Percentiles rank a stretch among this genome's conserved stretches.
Conservation (phyloP, 768 basidiomycete species). For the Lentinula lateritia region DNA sequence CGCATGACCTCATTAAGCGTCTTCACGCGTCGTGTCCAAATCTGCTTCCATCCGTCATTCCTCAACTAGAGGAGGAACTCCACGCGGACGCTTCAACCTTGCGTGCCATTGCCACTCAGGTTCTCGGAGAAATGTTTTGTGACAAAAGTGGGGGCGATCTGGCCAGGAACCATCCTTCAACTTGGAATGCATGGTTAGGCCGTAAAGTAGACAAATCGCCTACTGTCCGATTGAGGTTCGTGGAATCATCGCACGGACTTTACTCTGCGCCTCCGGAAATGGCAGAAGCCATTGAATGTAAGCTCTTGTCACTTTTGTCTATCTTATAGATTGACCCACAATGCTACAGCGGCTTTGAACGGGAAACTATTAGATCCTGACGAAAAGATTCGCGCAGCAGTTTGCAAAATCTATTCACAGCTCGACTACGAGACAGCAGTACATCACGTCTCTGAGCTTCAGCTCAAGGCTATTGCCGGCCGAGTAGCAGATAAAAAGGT, state of each 20-base stretch:
- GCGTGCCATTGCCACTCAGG: conserved; percentile 77
- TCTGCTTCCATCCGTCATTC: conserved; percentile 85
- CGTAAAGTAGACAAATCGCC: conserved; percentile 73
- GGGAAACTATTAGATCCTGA: conserved; percentile 81
- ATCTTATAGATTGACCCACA: neutral
- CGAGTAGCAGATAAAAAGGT: conserved; percentile 88
- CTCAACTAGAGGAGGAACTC: conserved; percentile 88
- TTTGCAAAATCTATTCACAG: conserved; percentile 74
- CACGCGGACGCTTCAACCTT: conserved; percentile 67
- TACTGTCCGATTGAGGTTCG: conserved; percentile 69
- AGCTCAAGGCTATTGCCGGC: conserved; percentile 59
- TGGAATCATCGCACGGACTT: conserved; percentile 62
- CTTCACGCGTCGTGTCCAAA: conserved; percentile 76
- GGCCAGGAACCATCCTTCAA: conserved; percentile 70
- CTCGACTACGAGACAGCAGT: conserved; percentile 89
- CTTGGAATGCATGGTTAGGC: conserved; percentile 82
- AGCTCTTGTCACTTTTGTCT: conserved; percentile 12
- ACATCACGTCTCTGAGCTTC: conserved; percentile 66
- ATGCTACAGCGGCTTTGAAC: conserved; percentile 44
- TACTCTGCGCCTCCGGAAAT: conserved; percentile 63
- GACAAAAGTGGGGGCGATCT: conserved; percentile 72
- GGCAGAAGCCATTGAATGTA: conserved; percentile 68
- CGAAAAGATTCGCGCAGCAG: conserved; percentile 83
- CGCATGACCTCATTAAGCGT: conserved; percentile 83
- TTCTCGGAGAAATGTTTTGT: conserved; percentile 87